Evolutionary conservation across 306 rosid species (phyloP).

Genomic region (Glycine soja): DNA sequence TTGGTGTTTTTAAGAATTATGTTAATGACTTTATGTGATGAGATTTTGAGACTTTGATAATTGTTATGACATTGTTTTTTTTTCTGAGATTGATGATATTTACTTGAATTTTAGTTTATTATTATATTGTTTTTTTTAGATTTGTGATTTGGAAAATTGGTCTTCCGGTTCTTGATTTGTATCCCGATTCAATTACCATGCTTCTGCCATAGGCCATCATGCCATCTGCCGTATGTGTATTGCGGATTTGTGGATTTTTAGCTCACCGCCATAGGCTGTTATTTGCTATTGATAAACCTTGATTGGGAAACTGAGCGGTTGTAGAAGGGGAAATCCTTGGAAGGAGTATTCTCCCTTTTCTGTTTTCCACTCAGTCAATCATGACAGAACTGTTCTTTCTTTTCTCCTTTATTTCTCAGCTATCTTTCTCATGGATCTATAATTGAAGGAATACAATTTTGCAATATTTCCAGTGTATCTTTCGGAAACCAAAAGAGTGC

Average conservation of each 20-base stretch:
- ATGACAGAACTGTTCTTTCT: constrained; percentile 1
- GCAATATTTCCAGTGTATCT: constrained; percentile 73
- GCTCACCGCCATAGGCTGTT: not conserved
- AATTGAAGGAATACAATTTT: constrained; percentile 24
- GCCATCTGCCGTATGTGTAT: not conserved
- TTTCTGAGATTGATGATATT: no score
- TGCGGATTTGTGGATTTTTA: not conserved
- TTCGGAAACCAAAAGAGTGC: constrained; percentile 95
- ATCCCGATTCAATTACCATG: not conserved
- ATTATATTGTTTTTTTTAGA: no score
- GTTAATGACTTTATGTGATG: no score
- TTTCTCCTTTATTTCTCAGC: not conserved
- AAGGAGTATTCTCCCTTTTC: not conserved
- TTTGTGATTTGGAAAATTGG: no score
- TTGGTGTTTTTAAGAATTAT: no score
- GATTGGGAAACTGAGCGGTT: no score
- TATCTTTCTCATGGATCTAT: constrained; percentile 17
- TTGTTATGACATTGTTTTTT: no score
- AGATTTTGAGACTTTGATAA: no score
- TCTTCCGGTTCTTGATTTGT: no score
- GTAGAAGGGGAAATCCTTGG: not conserved
- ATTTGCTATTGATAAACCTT: not conserved
- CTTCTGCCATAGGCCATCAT: not conserved
- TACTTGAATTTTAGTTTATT: no score
- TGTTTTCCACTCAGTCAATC: no score